Conservation (phyloP, 257 asterid genomes). For the Solanum chiquidenum region DNA sequence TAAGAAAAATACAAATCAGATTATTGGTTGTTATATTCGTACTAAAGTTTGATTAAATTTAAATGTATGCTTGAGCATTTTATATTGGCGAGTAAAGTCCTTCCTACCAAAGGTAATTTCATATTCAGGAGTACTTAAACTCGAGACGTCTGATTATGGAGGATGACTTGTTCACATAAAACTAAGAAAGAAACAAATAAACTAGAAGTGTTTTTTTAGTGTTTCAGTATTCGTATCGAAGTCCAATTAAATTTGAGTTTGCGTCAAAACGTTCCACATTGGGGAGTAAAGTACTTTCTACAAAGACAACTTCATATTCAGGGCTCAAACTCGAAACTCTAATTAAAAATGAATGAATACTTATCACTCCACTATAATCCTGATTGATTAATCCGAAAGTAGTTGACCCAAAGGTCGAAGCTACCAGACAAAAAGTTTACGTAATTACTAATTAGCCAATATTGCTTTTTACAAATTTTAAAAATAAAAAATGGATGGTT, state of each 20-base stretch:
- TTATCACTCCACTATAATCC: no score
- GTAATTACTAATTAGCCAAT: slow-evolving; percentile 6
- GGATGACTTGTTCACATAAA: not conserved
- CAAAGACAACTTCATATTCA: no score
- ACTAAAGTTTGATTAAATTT: no score
- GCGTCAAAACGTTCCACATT: fast-evolving
- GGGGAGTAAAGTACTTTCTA: fast-evolving
- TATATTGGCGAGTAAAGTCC: no score
- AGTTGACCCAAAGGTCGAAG: slow-evolving; percentile 29
- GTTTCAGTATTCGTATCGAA: fast-evolving
- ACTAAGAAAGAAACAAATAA: not conserved
- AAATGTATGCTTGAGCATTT: fast-evolving
- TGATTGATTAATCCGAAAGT: not conserved
- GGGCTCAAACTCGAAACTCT: fast-evolving
- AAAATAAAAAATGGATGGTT: not conserved
- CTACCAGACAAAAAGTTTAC: slow-evolving; percentile 15
- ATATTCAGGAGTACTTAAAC: no score
- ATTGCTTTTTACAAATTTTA: not conserved
- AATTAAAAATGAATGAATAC: fast-evolving
- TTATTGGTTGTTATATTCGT: no score
- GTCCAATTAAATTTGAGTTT: no score
- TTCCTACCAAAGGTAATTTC: no score
- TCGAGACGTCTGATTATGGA: no score
- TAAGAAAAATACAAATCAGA: not conserved
- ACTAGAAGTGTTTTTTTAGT: not conserved